Base-by-base conservation (phyloP, 2,329 filamentous ascomycete species). In the Mycosphaerelloides madeirae region DNA sequence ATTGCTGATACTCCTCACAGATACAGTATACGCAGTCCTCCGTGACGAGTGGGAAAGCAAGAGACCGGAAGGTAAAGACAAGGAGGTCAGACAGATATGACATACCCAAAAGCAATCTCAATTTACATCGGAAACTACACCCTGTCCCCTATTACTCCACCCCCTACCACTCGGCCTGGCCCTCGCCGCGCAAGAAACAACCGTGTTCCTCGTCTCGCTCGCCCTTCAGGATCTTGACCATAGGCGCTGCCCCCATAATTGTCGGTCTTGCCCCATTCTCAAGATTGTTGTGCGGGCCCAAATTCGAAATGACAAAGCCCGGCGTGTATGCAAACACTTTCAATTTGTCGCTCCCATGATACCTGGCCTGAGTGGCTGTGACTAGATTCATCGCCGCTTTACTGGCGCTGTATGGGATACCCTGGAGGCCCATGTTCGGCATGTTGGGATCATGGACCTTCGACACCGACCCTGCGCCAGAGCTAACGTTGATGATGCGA, bases 11-110 rank as follows among this genome's bases (percentile, higher is more conserved):
- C 71, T 98, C 22, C 79, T 97, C 6, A 88, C 87, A 9, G 93
- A 98, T 64, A 76, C 88, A 41, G 75, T 95, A 2, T 97, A 94
- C 68, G 89, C 93, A 0, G 81, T 90, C 5, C 71, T 98, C 49
- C 75, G 93, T 47, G 93, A 98, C 59, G 93, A 98, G 66, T 89
- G 89, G 83, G 93, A 98, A 66, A 79, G 87, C 4, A 88, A 96
- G 62, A 74, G 91, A 53, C 93, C 93, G 0, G 91, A 95, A 58
- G 84, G 93, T 77, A 83, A 79, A 48, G 93, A 89, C 38, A 91
- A 91, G 68, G 87, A 95, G 53, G 83, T 90, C 38, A 81, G 83
- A 62, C 87, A 93, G 68, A 88, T 95, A 44, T 49, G 22, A 25
- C n/a, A n/a, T n/a, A n/a, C n/a, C n/a, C n/a, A n/a, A n/a, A n/a